phyloP scores from a whole-genome alignment of 2,329 filamentous ascomycete genomes.

The Talaromyces albobiverticillius region DNA sequence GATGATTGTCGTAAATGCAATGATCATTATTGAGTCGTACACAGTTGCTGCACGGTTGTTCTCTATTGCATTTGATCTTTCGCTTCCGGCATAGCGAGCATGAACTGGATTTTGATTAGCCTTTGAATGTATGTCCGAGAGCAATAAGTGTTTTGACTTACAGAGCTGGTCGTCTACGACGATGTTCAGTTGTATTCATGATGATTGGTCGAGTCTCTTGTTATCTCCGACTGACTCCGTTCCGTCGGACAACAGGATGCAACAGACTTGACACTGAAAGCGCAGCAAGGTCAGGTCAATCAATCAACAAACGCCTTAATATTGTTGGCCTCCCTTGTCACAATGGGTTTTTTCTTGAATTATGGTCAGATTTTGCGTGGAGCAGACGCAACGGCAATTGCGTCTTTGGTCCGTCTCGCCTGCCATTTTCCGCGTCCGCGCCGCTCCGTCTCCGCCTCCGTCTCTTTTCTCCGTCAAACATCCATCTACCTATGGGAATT shows the following conservation, averaged over 20 bases:
- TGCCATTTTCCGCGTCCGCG: slow-evolving; percentile 22
- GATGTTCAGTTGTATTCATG: slow-evolving; percentile 28
- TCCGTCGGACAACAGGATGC: too few species aligned
- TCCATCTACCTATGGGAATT: too few species aligned
- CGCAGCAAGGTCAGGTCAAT: too few species aligned
- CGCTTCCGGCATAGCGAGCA: slow-evolving; percentile 58
- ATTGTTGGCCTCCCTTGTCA: too few species aligned
- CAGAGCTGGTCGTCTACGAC: slow-evolving; percentile 45
- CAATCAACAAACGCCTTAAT: too few species aligned
- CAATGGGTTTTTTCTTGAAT: too few species aligned
- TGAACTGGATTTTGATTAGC: slow-evolving; percentile 35
- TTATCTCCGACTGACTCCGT: too few species aligned
- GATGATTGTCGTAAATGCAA: slow-evolving; percentile 50
- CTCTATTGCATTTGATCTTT: slow-evolving; percentile 62
- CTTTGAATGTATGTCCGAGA: slow-evolving; percentile 11
- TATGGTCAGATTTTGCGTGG: too few species aligned
- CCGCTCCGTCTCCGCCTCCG: too few species aligned
- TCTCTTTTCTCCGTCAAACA: too few species aligned
- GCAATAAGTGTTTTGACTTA: slow-evolving; percentile 26
- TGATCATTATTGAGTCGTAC: slow-evolving; percentile 51
- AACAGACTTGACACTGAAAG: too few species aligned
- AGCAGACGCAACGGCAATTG: slow-evolving; percentile 17
- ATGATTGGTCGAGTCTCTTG: neutral
- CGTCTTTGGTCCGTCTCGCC: slow-evolving; percentile 21
- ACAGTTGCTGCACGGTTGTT: slow-evolving; percentile 59